phyloP scores from a whole-genome alignment of 192 early-diverging fungal genomes.

The Chytriomyces hyalinus region DNA sequence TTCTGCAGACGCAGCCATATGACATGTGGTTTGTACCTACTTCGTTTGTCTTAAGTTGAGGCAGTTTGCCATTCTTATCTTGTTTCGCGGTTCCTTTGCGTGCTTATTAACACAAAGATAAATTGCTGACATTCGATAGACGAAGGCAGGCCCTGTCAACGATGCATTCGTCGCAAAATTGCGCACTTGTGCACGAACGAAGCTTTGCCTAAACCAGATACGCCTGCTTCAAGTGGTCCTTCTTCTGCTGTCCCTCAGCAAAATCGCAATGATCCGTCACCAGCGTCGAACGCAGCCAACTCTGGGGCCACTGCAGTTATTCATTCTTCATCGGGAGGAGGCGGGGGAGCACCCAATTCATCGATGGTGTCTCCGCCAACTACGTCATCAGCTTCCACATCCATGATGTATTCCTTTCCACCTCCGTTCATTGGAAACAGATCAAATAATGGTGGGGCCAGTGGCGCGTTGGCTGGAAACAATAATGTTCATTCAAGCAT shows the following conservation, averaged over 20 bases:
- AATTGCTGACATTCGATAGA: slow-evolving; percentile 30
- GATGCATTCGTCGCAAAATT: slow-evolving; percentile 94
- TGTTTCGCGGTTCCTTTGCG: neutral
- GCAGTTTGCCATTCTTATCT: neutral
- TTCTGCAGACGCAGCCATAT: slow-evolving; percentile 95
- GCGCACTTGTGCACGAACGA: slow-evolving; percentile 91
- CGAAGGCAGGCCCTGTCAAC: slow-evolving; percentile 87
- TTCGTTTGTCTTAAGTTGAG: neutral
- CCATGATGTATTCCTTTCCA: slow-evolving; percentile 32
- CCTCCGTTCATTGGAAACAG: neutral
- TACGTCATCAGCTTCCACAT: neutral
- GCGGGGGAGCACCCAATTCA: too few relatives aligned
- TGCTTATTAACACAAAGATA: too few relatives aligned
- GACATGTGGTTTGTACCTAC: slow-evolving; percentile 74
- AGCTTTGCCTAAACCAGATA: slow-evolving; percentile 29
- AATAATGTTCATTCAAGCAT: neutral
- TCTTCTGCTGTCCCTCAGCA: neutral
- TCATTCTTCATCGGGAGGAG: too few relatives aligned
- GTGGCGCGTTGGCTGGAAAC: neutral
- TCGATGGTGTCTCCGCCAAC: neutral
- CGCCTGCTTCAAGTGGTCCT: neutral
- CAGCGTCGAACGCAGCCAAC: neutral
- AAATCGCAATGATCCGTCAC: neutral
- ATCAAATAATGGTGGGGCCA: slow-evolving; percentile 14
- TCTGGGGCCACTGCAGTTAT: too few relatives aligned